Evolutionary conservation across 495 filamentous ascomycete genomes (phyloP).

Genomic region (Amniculicola lignicola): DNA sequence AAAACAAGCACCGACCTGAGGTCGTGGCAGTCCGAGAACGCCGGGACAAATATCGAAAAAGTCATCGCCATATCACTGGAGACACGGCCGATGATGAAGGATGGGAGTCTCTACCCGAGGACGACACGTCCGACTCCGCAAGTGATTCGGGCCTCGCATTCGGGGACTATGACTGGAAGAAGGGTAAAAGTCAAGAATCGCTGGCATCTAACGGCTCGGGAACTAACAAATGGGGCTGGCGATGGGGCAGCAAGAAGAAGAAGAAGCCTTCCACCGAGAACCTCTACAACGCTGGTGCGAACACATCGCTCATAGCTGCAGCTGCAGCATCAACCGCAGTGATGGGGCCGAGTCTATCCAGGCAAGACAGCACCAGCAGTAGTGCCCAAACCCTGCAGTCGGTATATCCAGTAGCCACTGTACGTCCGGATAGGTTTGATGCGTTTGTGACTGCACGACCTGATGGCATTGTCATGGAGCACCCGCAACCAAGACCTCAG

Average conservation of each 20-base stretch:
- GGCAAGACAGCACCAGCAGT: constrained; percentile 29
- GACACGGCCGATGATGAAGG: constrained; percentile 42
- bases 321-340: constrained; percentile 20
- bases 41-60: constrained; percentile 13
- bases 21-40: constrained; percentile 46
- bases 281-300: constrained; percentile 13
- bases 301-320: constrained; percentile 16
- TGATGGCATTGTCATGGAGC: constrained; percentile 38
- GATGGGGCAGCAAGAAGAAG: constrained; percentile 53
- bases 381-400: constrained; percentile 33
- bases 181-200: constrained; percentile 49
- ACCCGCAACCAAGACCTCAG: constrained; percentile 42
- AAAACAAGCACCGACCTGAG: constrained; percentile 35
- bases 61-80: constrained; percentile 11
- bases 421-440: constrained; percentile 32
- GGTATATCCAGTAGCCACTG: constrained; percentile 32
- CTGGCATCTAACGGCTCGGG: constrained; percentile 52
- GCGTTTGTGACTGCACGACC: constrained; percentile 32
- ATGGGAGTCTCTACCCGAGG: constrained; percentile 62
- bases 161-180: constrained; percentile 44
- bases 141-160: constrained; percentile 57
- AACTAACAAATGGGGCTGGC: constrained; percentile 57
- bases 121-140: constrained; percentile 43
- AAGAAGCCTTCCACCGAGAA: constrained; percentile 30
- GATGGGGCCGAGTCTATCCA: constrained; percentile 20